phyloP scores from a whole-genome alignment of 2,329 filamentous ascomycete species.

The Alternaria brassicae region DNA sequence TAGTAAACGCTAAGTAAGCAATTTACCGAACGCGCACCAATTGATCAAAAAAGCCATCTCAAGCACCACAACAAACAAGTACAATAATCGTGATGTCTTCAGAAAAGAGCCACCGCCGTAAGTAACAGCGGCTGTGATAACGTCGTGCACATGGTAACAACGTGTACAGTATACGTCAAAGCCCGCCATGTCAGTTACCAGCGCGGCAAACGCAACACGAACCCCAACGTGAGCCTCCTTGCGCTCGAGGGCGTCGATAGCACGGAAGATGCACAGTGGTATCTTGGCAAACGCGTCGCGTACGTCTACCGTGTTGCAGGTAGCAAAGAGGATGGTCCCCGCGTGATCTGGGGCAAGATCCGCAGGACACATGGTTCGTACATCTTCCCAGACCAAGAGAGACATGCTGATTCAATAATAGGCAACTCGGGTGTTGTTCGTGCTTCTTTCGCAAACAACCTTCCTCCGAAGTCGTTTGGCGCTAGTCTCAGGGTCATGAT shows the following conservation, averaged over 20 bases:
- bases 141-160: background rate
- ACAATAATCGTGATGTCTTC: conserved; percentile 12
- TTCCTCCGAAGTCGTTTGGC: conserved; percentile 77
- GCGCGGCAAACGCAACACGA: conserved; percentile 70
- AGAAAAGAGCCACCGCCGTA: conserved; percentile 21
- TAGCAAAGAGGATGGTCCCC: conserved; percentile 67
- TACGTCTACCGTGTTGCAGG: conserved; percentile 94
- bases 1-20: conserved; percentile 11
- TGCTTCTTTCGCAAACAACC: conserved; percentile 92
- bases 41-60: conserved; percentile 3
- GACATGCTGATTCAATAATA: conserved; percentile 52
- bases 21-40: conserved; percentile 17
- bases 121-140: background rate
- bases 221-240: conserved; percentile 77
- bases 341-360: conserved; percentile 98
- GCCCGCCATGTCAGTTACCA: conserved; percentile 97
- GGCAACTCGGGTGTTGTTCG: conserved; percentile 96
- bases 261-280: conserved; percentile 90
- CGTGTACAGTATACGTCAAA: conserved; percentile 59
- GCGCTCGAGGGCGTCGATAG: conserved; percentile 97
- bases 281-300: conserved; percentile 95
- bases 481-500: conserved; percentile 90
- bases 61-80: conserved; percentile 1
- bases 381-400: conserved; percentile 42
- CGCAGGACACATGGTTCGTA: conserved; percentile 78